phyloP scores from a whole-genome alignment of 2,329 filamentous ascomycete species.

The Epichloe scottii region DNA sequence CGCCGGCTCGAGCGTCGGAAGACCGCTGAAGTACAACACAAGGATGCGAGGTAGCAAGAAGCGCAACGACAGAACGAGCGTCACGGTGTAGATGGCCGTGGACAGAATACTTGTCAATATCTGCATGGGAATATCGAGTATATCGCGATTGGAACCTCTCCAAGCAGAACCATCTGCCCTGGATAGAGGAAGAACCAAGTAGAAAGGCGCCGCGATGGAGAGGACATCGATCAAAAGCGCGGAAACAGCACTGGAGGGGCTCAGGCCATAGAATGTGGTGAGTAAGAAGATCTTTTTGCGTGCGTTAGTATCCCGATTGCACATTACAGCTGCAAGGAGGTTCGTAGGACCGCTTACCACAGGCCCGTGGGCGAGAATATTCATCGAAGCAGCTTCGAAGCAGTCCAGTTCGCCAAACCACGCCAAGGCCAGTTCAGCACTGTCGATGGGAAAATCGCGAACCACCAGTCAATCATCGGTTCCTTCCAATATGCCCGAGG shows the following conservation, averaged over 20 bases:
- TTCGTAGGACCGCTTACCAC: conserved; percentile 28
- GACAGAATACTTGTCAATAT: conserved; percentile 56
- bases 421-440: conserved; percentile 54
- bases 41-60: conserved; percentile 60
- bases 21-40: conserved; percentile 60
- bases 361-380: conserved; percentile 62
- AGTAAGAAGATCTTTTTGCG: conserved; percentile 54
- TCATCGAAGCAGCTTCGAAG: conserved; percentile 53
- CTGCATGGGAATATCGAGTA: conserved; percentile 52
- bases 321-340: neutral
- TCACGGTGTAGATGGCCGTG: conserved; percentile 61
- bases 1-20: conserved; percentile 56
- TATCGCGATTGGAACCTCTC: conserved; percentile 46
- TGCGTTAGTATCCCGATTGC: neutral
- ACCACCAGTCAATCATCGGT: conserved; percentile 3
- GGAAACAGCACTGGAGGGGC: conserved; percentile 44
- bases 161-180: conserved; percentile 46
- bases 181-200: conserved; percentile 57
- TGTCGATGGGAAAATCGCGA: conserved; percentile 20
- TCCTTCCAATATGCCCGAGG: neutral
- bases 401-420: conserved; percentile 69
- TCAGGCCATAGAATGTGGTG: conserved; percentile 63
- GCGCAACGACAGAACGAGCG: conserved; percentile 55
- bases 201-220: conserved; percentile 61
- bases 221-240: conserved; percentile 56